Conservation (phyloP, 2,329 filamentous ascomycete species). For the Drechmeria coniospora region DNA sequence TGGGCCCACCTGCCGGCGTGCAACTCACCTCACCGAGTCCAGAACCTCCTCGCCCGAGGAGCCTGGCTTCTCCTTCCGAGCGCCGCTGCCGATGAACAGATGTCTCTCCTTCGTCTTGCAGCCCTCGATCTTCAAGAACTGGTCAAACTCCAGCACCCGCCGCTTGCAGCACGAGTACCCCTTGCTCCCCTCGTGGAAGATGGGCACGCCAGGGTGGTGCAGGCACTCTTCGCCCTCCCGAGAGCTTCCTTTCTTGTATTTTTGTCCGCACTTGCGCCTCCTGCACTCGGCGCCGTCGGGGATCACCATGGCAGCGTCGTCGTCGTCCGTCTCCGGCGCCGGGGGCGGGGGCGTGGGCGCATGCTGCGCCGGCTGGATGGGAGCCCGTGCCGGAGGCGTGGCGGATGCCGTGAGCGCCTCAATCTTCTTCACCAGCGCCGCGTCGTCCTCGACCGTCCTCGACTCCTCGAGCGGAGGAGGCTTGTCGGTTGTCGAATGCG, state of each 20-base stretch:
- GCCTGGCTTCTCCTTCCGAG: constrained; percentile 40
- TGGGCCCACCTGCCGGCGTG: not conserved
- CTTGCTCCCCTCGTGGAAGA: constrained; percentile 98
- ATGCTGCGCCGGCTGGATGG: constrained; percentile 27
- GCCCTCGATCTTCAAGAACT: constrained; percentile 91
- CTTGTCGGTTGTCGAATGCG: constrained; percentile 74
- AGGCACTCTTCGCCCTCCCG: constrained; percentile 64
- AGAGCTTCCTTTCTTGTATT: constrained; percentile 43
- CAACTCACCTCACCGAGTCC: constrained; percentile 56
- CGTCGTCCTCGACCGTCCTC: constrained; percentile 28
- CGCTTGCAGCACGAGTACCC: constrained; percentile 96
- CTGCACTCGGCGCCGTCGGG: constrained; percentile 63
- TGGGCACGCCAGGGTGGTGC: constrained; percentile 76
- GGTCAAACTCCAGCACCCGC: constrained; percentile 87
- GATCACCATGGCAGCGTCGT: constrained; percentile 62
- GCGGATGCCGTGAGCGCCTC: constrained; percentile 33
- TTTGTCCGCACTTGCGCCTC: constrained; percentile 55
- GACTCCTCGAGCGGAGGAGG: constrained; percentile 44
- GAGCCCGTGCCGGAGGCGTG: constrained; percentile 24
- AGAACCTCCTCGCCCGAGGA: constrained; percentile 55
- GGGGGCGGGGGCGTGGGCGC: constrained; percentile 40
- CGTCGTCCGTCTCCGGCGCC: constrained; percentile 68
- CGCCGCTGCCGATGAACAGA: constrained; percentile 69
- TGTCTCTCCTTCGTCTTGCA: constrained; percentile 72
- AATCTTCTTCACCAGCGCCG: constrained; percentile 25